Percentiles rank a stretch among this genome's conserved stretches.
Evolutionary conservation across 2,329 filamentous ascomycete genomes (phyloP).

Genomic region (Pestalotiopsis sp.): DNA sequence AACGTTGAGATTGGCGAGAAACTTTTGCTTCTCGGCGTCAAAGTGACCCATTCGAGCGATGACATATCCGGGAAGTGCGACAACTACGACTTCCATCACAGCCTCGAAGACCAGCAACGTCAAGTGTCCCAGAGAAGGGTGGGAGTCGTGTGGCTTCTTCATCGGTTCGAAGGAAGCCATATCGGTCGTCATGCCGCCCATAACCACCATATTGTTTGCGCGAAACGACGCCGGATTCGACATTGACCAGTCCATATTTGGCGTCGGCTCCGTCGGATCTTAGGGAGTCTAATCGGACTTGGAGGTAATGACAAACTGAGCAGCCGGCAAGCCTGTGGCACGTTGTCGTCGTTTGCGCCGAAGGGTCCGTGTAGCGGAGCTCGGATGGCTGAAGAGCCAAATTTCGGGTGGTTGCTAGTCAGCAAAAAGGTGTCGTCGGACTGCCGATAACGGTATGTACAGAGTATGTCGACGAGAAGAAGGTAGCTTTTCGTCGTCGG

Average conservation of each 20-base stretch:
- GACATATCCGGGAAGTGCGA: slow-evolving; percentile 92
- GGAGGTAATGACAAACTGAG: neutral
- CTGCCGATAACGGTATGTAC: no score
- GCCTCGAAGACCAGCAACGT: slow-evolving; percentile 90
- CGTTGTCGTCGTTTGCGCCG: neutral
- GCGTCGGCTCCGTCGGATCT: neutral
- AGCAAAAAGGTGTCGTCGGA: neutral
- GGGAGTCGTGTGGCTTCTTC: slow-evolving; percentile 45
- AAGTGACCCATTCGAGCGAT: slow-evolving; percentile 90
- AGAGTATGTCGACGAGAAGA: neutral
- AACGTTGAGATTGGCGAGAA: slow-evolving; percentile 94
- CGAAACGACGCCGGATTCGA: slow-evolving; percentile 48
- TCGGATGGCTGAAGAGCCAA: neutral
- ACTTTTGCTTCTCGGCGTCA: slow-evolving; percentile 94
- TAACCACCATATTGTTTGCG: slow-evolving; percentile 26
- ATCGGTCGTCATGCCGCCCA: slow-evolving; percentile 26
- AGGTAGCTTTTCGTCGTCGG: neutral
- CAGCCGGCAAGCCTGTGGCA: neutral
- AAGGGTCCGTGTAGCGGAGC: neutral
- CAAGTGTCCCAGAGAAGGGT: slow-evolving; percentile 69
- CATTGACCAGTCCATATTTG: slow-evolving; percentile 31
- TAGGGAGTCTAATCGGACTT: neutral
- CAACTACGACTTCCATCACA: slow-evolving; percentile 92
- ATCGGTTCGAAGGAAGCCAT: slow-evolving; percentile 43
- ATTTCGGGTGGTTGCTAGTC: neutral